Conservation (phyloP, 768 basidiomycete species). For the Lentinula lateritia region DNA sequence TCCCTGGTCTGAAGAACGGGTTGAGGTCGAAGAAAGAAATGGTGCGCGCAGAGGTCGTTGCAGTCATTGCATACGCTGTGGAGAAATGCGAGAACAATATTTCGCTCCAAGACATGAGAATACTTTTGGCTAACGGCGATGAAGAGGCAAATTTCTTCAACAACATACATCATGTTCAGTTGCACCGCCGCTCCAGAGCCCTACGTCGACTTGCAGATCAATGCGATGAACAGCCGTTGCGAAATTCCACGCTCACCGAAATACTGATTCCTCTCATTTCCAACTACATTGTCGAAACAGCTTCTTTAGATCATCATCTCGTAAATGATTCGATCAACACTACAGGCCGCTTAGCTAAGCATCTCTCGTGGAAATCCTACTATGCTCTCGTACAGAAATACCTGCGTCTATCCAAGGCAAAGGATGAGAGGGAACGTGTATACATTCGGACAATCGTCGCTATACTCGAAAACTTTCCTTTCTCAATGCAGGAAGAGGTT, state of each 20-base stretch:
- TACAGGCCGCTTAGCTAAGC: slow-evolving; percentile 71
- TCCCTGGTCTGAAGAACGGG: slow-evolving; percentile 75
- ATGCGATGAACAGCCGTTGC: slow-evolving; percentile 58
- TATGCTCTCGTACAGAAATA: slow-evolving; percentile 77
- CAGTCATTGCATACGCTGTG: slow-evolving; percentile 74
- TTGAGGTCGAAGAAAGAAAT: slow-evolving; percentile 77
- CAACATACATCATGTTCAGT: slow-evolving; percentile 91
- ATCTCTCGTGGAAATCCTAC: slow-evolving; percentile 82
- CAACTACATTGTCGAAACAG: slow-evolving; percentile 65
- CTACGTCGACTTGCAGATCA: slow-evolving; percentile 79
- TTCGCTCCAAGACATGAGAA: slow-evolving; percentile 71
- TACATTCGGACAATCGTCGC: slow-evolving; percentile 83
- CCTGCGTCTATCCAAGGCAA: slow-evolving; percentile 60
- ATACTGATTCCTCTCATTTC: slow-evolving; percentile 85
- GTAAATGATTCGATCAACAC: slow-evolving; percentile 84
- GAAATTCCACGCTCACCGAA: slow-evolving; percentile 67
- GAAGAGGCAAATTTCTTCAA: slow-evolving; percentile 96
- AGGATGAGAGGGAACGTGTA: slow-evolving; percentile 68
- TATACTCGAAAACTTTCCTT: slow-evolving; percentile 87
- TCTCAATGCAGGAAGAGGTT: slow-evolving; percentile 66
- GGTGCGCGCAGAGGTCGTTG: slow-evolving; percentile 80
- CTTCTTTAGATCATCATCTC: slow-evolving; percentile 74
- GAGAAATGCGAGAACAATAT: slow-evolving; percentile 52
- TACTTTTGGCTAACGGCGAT: slow-evolving; percentile 80
- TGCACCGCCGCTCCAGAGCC: slow-evolving; percentile 84